A percentile compares a stretch with the other conserved stretches of the same genome.
Evolutionary conservation across 2,329 filamentous ascomycete species (phyloP).

Genomic region (Diplocarpon rosae): DNA sequence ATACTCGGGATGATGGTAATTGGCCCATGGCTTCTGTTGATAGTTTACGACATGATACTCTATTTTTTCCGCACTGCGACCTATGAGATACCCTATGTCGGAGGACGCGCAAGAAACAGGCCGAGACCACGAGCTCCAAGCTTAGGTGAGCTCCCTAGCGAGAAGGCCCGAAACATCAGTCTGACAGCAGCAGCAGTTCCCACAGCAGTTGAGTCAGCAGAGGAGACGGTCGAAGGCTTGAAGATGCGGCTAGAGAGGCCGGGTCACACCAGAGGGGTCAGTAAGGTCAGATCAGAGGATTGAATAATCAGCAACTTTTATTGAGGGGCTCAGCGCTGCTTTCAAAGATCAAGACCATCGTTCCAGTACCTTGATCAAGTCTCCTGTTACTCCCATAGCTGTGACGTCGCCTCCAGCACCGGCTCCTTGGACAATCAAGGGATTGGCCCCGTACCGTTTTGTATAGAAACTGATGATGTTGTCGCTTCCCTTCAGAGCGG

Average conservation of each 20-base stretch:
- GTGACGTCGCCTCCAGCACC: constrained; percentile 93
- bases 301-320: constrained; percentile 15
- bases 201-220: constrained; percentile 15
- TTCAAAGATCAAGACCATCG: constrained; percentile 31
- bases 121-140: constrained; percentile 50
- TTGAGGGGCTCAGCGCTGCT: constrained; percentile 2
- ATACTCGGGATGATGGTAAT: constrained; percentile 49
- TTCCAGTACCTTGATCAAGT: constrained; percentile 79
- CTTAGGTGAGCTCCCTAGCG: constrained; percentile 44
- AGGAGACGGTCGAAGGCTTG: constrained; percentile 17
- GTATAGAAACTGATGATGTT: constrained; percentile 99
- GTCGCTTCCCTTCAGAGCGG: constrained; percentile 89
- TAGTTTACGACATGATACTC: constrained; percentile 52
- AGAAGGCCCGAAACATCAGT: constrained; percentile 29
- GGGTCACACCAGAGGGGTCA: constrained; percentile 13
- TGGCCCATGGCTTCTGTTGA: constrained; percentile 48
- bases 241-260: constrained; percentile 15
- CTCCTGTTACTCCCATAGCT: constrained; percentile 92
- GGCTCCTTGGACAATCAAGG: constrained; percentile 87
- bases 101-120: constrained; percentile 48
- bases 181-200: constrained; percentile 16
- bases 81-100: constrained; percentile 48
- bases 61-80: constrained; percentile 47
- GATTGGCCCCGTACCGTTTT: constrained; percentile 81
- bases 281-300: constrained; percentile 12